Evolutionary conservation across 148 eudicot species (phyloP), one percentile per base, ranked within the genome.

Genomic region (Chenopodium album): DNA sequence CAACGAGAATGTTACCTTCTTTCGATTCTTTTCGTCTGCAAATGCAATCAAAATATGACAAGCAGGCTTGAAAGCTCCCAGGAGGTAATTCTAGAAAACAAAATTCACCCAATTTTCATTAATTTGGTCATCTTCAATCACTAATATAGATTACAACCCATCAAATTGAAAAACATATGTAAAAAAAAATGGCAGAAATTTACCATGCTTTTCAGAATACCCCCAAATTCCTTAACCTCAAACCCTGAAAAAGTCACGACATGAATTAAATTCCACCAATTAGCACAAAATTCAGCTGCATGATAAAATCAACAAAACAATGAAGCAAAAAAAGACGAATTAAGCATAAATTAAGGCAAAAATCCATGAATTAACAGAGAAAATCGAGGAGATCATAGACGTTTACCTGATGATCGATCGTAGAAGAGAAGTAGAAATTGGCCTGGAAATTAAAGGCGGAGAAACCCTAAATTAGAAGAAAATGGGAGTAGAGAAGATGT

Each of bases 21-120:
- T 95, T 9, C 99, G 94, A 79, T 87, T 88, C 83, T 94, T 95
- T 59, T 91, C 99, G 87, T 95, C 99, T 23, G 91, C 79, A 79
- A 95, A 92, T 47, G 86, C 68, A 75, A 95, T 88, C n/a, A 91
- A 86, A 74, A 95, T 84, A 88, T 91, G 89, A 85, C 99, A 93
- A 1, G 97, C 92, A 20, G 98, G 97, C 90, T 94, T 94, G 86
- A 94, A 94, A 78, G 98, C 98, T 85, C 98, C 98, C 37, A 94
- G 84, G 65, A 94, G 86, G 83, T 87, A 95, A 93, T 91, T 92
- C 99, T 94, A 72, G 34, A n/a, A 60, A 56, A 37, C 2, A 71
- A n/a, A 72, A n/a, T 14, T 56, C 5, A 4, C 22, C 62, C 11
- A 23, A n/a, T n/a, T n/a, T n/a, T n/a, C n/a, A n/a, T n/a, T n/a